Conservation (phyloP, 108 stramenopile species). For the Skeletonema costatum region DNA sequence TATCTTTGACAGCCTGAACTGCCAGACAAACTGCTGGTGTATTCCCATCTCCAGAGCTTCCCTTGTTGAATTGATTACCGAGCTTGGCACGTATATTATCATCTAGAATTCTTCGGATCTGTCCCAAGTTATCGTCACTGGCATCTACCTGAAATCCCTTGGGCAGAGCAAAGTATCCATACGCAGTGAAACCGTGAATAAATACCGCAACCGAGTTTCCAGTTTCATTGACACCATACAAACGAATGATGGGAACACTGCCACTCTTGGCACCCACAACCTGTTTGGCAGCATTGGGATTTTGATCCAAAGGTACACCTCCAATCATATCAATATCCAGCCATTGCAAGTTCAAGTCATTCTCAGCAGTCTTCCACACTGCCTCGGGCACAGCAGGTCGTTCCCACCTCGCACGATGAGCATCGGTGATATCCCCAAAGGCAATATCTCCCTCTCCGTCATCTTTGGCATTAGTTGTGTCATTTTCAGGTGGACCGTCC, state of each 20-base stretch:
- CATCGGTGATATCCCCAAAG: slow-evolving; percentile 33
- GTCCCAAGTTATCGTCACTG: slow-evolving; percentile 49
- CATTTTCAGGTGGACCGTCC: slow-evolving; percentile 13
- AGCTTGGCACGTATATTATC: slow-evolving; percentile 35
- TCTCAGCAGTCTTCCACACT: slow-evolving; percentile 29
- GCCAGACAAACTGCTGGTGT: slow-evolving; percentile 56
- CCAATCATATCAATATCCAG: slow-evolving; percentile 95
- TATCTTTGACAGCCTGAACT: slow-evolving; percentile 59
- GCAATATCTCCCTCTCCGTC: slow-evolving; percentile 19
- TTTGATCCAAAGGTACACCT: slow-evolving; percentile 70
- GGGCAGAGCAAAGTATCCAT: slow-evolving; percentile 89
- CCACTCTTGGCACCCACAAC: slow-evolving; percentile 68
- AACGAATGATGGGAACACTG: slow-evolving; percentile 90
- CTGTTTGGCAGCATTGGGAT: slow-evolving; percentile 67
- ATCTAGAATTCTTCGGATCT: slow-evolving; percentile 49
- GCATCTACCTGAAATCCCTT: slow-evolving; percentile 55
- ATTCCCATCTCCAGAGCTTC: slow-evolving; percentile 12
- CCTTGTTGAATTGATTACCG: slow-evolving; percentile 32
- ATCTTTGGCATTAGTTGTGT: slow-evolving; percentile 3
- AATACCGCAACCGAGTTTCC: slow-evolving; percentile 93
- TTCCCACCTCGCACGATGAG: slow-evolving; percentile 42
- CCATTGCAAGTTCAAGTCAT: slow-evolving; percentile 90
- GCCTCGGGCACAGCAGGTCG: slow-evolving; percentile 50
- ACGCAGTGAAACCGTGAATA: slow-evolving; percentile 97
- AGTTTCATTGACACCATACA: slow-evolving; percentile 92